Base-by-base conservation (phyloP, 192 early-diverging fungal genomes). In the Coemansia sp. region DNA sequence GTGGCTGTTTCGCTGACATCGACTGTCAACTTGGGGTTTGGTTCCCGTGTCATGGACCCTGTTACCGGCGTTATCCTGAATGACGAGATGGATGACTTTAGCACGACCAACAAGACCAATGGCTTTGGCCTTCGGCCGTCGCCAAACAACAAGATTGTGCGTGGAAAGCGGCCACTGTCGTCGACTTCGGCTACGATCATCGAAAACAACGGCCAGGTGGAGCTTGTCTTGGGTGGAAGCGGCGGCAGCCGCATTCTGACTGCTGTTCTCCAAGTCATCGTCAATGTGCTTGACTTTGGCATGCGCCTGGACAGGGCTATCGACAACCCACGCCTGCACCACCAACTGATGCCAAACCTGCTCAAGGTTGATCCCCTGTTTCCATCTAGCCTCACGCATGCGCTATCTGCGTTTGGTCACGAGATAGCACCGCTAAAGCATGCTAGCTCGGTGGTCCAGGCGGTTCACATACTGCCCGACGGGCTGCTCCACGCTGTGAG, bases 31-130 rank as follows among this genome's bases (percentile, higher is more conserved):
- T 74, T 96, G 37, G 74, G 91, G 53, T 96, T 96, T 84, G 96
- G 96, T 12, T 89, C 93, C 6, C 87, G 87, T 45, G 72, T 98
- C 29, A 86, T 96, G 86, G 93, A 98, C 71, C 87, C 86, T 8
- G 79, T 63, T 20, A 95, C 93, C 0, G 96, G 95, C 20, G 80
- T 98, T 56, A 91, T 98, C 39, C 79, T 98, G 49, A 98, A 98
- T 74, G 89, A 96, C 71, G 90, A 96, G 68, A 95, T 96, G 94
- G 92, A 96, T 74, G 95, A 98, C 66, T 98, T 96, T 66, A 91
- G 89, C 53, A 91, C 89, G 10, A 88, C 88, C 30, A 89, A 89
- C 58, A 57, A 75, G 9, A 85, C 88, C 9, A 92, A 93, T 65
- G 75, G 68, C 21, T 92, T 91, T 87, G 95, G 94, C 16, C 80